A percentile compares a stretch with the other conserved stretches of the same genome.
These are phyloP conservation scores for Hamigera avellanea DNA, from an alignment of 495 filamentous ascomycete genomes.

Conservation along the genomic window DNA sequence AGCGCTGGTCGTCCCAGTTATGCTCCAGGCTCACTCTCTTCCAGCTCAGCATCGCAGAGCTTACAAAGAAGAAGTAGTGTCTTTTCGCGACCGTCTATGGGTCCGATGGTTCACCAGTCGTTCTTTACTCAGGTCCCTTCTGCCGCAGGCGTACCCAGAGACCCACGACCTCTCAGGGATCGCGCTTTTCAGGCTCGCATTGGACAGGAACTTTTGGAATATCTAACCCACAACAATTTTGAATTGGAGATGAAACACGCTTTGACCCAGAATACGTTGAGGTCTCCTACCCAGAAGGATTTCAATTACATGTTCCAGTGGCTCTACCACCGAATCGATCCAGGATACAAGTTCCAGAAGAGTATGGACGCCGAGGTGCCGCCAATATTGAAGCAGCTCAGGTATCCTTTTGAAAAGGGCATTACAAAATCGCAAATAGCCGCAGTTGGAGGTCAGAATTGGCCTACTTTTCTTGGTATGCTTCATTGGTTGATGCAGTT, in stretches of 20 bases:
- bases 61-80: conserved; percentile 74
- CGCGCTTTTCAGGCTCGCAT: conserved; percentile 68
- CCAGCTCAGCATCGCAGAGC: conserved; percentile 27
- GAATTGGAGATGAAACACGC: conserved; percentile 95
- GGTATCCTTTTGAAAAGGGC: conserved; percentile 86
- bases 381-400: conserved; percentile 76
- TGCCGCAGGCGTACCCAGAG: conserved; percentile 65
- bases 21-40: conserved; percentile 49
- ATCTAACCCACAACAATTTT: conserved; percentile 80
- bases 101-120: conserved; percentile 61
- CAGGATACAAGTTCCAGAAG: conserved; percentile 80
- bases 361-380: conserved; percentile 91
- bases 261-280: conserved; percentile 74
- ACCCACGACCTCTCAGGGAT: conserved; percentile 84
- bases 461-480: conserved; percentile 84
- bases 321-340: conserved; percentile 91
- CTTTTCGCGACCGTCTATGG: conserved; percentile 58
- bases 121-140: conserved; percentile 82
- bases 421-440: conserved; percentile 93
- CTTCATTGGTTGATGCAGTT: conserved; percentile 99
- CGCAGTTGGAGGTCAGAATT: conserved; percentile 91
- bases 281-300: conserved; percentile 94
- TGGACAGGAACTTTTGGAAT: conserved; percentile 82
- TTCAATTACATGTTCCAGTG: conserved; percentile 96
- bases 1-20: conserved; percentile 55